Base-by-base conservation (phyloP, 305 asterid genomes). In the Withania somnifera region DNA sequence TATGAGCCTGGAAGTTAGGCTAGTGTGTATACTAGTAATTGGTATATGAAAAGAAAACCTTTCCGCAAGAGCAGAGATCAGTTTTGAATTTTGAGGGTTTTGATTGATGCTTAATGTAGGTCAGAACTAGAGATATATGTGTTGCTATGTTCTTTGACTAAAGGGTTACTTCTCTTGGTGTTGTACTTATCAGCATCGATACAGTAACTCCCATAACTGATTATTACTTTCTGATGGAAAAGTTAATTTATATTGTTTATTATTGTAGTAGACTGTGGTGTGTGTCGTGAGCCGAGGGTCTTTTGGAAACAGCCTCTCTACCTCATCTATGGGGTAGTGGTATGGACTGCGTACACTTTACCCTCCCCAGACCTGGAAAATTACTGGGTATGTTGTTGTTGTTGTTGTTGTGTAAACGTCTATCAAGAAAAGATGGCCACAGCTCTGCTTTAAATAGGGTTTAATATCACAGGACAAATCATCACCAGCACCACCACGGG, bases 401-500 rank as follows among this genome's bases (percentile, higher is more conserved):
- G n/a, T n/a, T n/a, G n/a, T n/a, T n/a, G n/a, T n/a, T n/a, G n/a
- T 50, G 14, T 26, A 50, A 50, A 75, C 50, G 9, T 50, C 5
- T 75, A 50, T 75, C 61, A 2, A 50, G 58, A 75, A 51, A 68
- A 75, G 17, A 50, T 50, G 24, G 47, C 24, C 28, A 75, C 42
- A 15, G 5, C 28, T 75, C 45, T 50, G 42, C 45, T 75, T 61
- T 75, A 28, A 75, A 11, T 75, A 69, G 79, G 79, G 83, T 61
- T 85, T 69, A 69, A 58, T 80, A 84, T 87, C 86, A 84, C 98
- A 95, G 99, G 99, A 95, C 57, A 95, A 95, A 87, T 88, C 98
- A 78, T 81, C 86, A 80, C 77, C 82, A 54, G 78, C 89, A 69
- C 83, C 47, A 50, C 28, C 47, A 50, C 80, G 80, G 80, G 91